These are phyloP conservation scores for Isabelozyma pseudorhagii DNA, from an alignment of 805 yeast species.

Conservation along the genomic window DNA sequence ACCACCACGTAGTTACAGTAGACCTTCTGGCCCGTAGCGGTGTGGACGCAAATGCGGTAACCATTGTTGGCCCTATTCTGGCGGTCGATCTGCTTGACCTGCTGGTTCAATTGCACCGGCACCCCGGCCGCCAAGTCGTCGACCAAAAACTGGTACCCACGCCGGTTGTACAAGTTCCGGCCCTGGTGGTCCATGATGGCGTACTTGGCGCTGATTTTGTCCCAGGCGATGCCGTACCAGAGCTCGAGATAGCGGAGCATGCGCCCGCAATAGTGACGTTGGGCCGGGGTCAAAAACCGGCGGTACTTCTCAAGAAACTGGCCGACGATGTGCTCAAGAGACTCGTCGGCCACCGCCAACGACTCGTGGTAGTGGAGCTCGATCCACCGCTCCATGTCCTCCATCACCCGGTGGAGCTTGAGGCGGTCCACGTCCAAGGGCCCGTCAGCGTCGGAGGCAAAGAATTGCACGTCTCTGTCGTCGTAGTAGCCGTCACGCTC, in stretches of 20 bases:
- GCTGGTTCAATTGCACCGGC: conserved; percentile 42
- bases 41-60: conserved; percentile 25
- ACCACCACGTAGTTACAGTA: conserved; percentile 59
- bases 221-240: conserved; percentile 80
- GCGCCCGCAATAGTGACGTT: conserved; percentile 50
- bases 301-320: conserved; percentile 47
- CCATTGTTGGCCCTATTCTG: conserved; percentile 8
- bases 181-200: conserved; percentile 73
- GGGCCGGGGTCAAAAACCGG: conserved; percentile 47
- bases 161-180: conserved; percentile 65
- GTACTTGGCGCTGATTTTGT: conserved; percentile 62
- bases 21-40: conserved; percentile 25
- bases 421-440: conserved; percentile 22
- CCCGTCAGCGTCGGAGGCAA: conserved; percentile 27
- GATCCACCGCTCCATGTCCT: conserved; percentile 58
- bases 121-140: conserved; percentile 36
- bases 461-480: conserved; percentile 37
- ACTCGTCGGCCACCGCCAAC: conserved; percentile 46
- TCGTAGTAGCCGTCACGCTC: conserved; percentile 42
- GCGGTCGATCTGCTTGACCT: conserved; percentile 40
- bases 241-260: conserved; percentile 59
- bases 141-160: conserved; percentile 56
- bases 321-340: conserved; percentile 48
- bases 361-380: conserved; percentile 55
- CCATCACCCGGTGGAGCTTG: conserved; percentile 34